phyloP scores from a whole-genome alignment of 352 stramenopile genomes.

The Albugo laibachii region DNA sequence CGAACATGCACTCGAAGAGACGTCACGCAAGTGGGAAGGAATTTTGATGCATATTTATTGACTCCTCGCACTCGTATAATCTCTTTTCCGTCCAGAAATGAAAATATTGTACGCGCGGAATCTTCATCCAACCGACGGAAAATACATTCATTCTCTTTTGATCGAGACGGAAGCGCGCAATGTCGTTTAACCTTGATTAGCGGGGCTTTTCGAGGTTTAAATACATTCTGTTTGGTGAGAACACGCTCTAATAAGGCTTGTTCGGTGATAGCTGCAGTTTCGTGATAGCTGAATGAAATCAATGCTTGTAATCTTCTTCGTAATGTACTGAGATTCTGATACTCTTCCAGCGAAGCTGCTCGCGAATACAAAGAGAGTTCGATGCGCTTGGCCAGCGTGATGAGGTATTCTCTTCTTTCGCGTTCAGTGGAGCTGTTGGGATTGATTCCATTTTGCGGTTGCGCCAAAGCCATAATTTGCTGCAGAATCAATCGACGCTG shows the following conservation, averaged over 20 bases:
- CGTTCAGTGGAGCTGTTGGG: conserved; percentile 4
- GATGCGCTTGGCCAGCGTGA: conserved; percentile 42
- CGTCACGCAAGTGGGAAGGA: conserved; percentile 28
- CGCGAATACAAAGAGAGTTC: conserved; percentile 53
- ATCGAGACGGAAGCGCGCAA: background rate
- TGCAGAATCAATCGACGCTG: conserved; percentile 47
- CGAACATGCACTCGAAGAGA: conserved; percentile 27
- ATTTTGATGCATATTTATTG: conserved; percentile 24
- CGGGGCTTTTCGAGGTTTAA: background rate
- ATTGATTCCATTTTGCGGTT: conserved; percentile 10
- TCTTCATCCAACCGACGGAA: conserved; percentile 17
- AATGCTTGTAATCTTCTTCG: conserved; percentile 47
- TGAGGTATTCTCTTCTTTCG: conserved; percentile 9
- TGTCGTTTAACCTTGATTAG: conserved; percentile 3
- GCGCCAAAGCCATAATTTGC: conserved; percentile 40
- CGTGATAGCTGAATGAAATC: conserved; percentile 41
- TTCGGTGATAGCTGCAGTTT: conserved; percentile 20
- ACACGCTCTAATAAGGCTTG: conserved; percentile 11
- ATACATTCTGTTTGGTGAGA: background rate
- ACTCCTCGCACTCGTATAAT: conserved; percentile 22
- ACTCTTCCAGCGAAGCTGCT: conserved; percentile 39
- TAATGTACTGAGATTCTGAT: conserved; percentile 43
- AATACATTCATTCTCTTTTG: background rate
- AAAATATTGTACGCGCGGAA: conserved; percentile 26
- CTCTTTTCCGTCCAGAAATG: conserved; percentile 38